Percentiles rank a stretch among this genome's conserved stretches.
phyloP scores from a whole-genome alignment of 352 stramenopile species.

The Globisporangium cystogenes region DNA sequence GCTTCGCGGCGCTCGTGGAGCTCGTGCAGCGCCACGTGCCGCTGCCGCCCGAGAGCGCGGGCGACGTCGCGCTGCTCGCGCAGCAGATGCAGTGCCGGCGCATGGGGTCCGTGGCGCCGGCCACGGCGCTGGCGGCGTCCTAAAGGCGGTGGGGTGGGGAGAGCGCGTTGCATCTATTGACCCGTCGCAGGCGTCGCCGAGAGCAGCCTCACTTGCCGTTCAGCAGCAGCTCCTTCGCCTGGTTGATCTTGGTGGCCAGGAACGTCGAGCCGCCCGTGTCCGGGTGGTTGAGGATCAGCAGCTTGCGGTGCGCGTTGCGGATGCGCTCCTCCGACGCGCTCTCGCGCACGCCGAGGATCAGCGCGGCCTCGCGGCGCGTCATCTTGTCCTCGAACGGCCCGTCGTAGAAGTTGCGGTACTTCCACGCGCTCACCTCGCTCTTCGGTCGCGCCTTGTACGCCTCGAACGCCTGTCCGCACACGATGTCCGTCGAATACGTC shows the following conservation, averaged over 20 bases:
- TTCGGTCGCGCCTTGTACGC: conserved; percentile 72
- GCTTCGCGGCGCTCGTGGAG: conserved; percentile 45
- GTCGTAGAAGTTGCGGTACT: conserved; percentile 92
- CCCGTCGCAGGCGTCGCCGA: too few relatives aligned
- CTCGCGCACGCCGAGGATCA: conserved; percentile 98
- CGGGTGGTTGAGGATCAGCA: conserved; percentile 99
- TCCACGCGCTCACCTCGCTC: conserved; percentile 61
- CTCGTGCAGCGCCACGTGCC: conserved; percentile 31
- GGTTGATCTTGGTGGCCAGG: conserved; percentile 98
- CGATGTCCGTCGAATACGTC: not conserved
- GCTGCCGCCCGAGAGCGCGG: conserved; percentile 20
- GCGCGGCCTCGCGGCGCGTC: conserved; percentile 96
- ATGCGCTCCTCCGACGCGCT: conserved; percentile 93
- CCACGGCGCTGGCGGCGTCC: not conserved
- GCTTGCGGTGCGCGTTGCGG: conserved; percentile 97
- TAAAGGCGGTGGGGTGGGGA: too few relatives aligned
- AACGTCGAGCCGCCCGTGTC: conserved; percentile 99
- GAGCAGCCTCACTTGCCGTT: conserved; percentile 8
- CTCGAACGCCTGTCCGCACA: conserved; percentile 50
- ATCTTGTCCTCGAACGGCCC: conserved; percentile 99
- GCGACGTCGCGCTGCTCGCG: conserved; percentile 22
- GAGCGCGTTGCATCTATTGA: not conserved
- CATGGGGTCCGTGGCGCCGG: not conserved
- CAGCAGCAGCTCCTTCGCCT: conserved; percentile 98
- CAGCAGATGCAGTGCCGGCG: conserved; percentile 22